Conservation (phyloP, 2,329 filamentous ascomycete species). For the Diaporthe longicolla region DNA sequence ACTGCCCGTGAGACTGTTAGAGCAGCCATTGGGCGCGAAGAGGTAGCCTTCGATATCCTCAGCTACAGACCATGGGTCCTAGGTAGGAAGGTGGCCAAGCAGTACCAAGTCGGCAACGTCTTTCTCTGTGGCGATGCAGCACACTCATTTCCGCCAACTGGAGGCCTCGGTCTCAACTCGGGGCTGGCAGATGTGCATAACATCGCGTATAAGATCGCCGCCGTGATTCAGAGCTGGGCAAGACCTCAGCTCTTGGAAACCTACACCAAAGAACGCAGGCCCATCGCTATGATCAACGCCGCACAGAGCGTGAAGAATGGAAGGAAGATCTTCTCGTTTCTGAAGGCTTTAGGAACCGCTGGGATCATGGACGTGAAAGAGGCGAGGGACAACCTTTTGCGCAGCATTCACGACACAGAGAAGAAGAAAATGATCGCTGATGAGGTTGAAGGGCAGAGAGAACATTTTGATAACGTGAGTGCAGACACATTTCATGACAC, state of each 20-base stretch:
- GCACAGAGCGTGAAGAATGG: conserved; percentile 61
- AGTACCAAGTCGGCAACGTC: conserved; percentile 53
- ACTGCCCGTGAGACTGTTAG: conserved; percentile 51
- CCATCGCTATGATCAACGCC: conserved; percentile 56
- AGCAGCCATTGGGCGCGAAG: conserved; percentile 50
- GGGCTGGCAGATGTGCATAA: conserved; percentile 52
- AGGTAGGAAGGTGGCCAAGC: conserved; percentile 57
- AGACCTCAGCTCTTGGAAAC: conserved; percentile 51
- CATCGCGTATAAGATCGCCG: conserved; percentile 55
- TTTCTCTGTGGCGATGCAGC: conserved; percentile 56
- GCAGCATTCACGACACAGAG: conserved; percentile 49
- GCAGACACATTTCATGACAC: too few species aligned
- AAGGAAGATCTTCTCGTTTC: conserved; percentile 56
- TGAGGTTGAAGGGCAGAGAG: conserved; percentile 54
- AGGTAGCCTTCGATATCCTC: conserved; percentile 55
- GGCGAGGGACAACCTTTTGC: conserved; percentile 50
- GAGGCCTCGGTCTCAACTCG: conserved; percentile 52
- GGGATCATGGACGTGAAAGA: conserved; percentile 48
- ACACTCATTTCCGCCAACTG: conserved; percentile 53
- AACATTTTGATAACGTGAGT: conserved; percentile 58
- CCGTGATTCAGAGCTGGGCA: conserved; percentile 52
- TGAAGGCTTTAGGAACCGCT: conserved; percentile 56
- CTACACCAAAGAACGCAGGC: conserved; percentile 55
- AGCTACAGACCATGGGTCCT: conserved; percentile 58
- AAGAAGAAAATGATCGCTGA: conserved; percentile 50